Evolutionary conservation across 352 stramenopile species (phyloP), one percentile per base, ranked within the genome.

Genomic region (Phytophthora aleatoria): DNA sequence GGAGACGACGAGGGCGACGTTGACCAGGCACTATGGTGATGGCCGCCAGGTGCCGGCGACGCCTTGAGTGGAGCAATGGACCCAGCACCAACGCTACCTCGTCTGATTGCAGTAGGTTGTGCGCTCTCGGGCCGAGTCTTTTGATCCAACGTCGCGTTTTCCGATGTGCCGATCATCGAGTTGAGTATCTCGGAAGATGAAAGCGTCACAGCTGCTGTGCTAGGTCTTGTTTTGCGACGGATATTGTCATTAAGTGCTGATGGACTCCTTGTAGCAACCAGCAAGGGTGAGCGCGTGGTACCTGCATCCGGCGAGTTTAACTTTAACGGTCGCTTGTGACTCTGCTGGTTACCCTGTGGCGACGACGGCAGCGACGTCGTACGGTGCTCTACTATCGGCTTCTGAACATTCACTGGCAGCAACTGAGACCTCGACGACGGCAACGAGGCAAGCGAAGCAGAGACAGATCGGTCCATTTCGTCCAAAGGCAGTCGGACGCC

Each of bases 111-210:
- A 3, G 51, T 13, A 26, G 56, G 47, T 24, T 67, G 67, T 1
- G 67, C 62, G 27, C 56, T 71, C 56, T 65, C 57, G 1, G 57
- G 57, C 31, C 62, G 52, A 54, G 3, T 44, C 16, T 65, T 47
- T 36, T 61, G 64, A 28, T 66, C 50, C 5, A 8, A 30, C 33
- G 42, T 27, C 60, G 16, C 45, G 33, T 65, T 33, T 51, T 56
- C 59, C 5, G 55, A 26, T 11, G 45, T 12, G 26, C 57, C 50
- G 2, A 89, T 68, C 16, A 90, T 51, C 0, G 68, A 50, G n/a
- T 85, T 57, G 26, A 87, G 60, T 5, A 71, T 77, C 9, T 64
- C 55, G 1, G 70, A 76, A 6, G 72, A 70, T 0, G 69, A 68
- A 0, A 81, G 57, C 8, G 75, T 20, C n/a, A 39, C 35, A 41